Evolutionary conservation across 176 grass and related monocot genomes (phyloP).

Genomic region (Elaeis guineensis): DNA sequence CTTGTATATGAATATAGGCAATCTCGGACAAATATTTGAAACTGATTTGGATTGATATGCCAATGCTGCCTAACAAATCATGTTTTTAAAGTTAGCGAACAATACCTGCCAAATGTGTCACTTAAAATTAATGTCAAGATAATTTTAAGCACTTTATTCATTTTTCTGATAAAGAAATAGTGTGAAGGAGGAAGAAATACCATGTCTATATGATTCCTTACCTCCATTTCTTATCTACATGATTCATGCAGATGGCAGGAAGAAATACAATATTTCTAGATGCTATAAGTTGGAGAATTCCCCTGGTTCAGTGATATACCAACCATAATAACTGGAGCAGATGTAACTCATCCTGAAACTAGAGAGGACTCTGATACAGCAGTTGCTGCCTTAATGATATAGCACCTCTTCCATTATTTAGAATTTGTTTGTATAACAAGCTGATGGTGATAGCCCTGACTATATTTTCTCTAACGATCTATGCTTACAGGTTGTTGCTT

Average conservation of each 20-base stretch:
- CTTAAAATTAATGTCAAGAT: slow-evolving; percentile 99
- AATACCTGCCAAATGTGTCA: slow-evolving; percentile 93
- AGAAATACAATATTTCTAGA: slow-evolving; percentile 91
- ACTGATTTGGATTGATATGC: slow-evolving; percentile 91
- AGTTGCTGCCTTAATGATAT: no score
- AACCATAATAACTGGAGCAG: slow-evolving; percentile 96
- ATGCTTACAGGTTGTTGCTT: slow-evolving; percentile 50
- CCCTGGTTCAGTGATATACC: slow-evolving; percentile 96
- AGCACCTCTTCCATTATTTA: no score
- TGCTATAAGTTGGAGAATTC: slow-evolving; percentile 94
- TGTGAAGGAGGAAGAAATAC: no score
- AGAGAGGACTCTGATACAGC: no score
- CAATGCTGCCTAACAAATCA: slow-evolving; percentile 97
- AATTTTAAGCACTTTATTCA: slow-evolving; percentile 2
- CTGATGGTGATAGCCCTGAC: not conserved
- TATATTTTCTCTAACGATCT: not conserved
- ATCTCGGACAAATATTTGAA: slow-evolving; percentile 93
- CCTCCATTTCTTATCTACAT: slow-evolving; percentile 16
- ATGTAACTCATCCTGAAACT: slow-evolving; percentile 98
- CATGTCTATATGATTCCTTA: no score
- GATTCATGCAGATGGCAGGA: slow-evolving; percentile 72
- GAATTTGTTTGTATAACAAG: no score
- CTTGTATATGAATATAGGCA: slow-evolving; percentile 36
- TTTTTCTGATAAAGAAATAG: no score
- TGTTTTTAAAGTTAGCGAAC: slow-evolving; percentile 99